Evolutionary conservation across 331 rosid species (phyloP).

Genomic region (Acacia pycnantha): DNA sequence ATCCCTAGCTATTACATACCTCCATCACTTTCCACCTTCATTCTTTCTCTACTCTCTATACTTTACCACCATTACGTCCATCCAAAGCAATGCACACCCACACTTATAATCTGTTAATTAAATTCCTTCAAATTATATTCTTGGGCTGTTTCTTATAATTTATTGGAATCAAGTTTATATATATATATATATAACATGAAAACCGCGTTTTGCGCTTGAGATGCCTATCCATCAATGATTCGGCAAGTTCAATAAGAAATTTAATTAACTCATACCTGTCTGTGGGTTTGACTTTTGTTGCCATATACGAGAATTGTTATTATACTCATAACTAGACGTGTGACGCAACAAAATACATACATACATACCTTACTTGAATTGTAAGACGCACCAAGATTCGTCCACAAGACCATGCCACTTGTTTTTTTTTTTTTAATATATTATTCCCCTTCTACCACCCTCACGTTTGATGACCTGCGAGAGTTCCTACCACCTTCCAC

Average conservation of each 20-base stretch:
- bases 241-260: not conserved
- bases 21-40: not conserved
- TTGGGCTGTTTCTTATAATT: not conserved
- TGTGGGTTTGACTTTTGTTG: not conserved
- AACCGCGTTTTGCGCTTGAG: not conserved
- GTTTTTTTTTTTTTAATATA: no score
- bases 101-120: not conserved
- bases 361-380: not conserved
- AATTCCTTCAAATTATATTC: not conserved
- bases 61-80: not conserved
- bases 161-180: not conserved
- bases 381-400: constrained; percentile 6
- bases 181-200: no score
- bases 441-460: not conserved
- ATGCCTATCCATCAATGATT: not conserved
- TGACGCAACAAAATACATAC: not conserved
- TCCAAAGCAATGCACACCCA: not conserved
- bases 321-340: not conserved
- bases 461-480: not conserved
- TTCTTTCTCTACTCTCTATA: not conserved
- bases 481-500: not conserved
- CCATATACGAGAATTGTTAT: not conserved
- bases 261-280: not conserved
- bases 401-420: not conserved
- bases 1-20: not conserved